Percentiles rank a stretch among this genome's conserved stretches.
Evolutionary conservation across 345 rosid species (phyloP).

Genomic region (Laguncularia racemosa): DNA sequence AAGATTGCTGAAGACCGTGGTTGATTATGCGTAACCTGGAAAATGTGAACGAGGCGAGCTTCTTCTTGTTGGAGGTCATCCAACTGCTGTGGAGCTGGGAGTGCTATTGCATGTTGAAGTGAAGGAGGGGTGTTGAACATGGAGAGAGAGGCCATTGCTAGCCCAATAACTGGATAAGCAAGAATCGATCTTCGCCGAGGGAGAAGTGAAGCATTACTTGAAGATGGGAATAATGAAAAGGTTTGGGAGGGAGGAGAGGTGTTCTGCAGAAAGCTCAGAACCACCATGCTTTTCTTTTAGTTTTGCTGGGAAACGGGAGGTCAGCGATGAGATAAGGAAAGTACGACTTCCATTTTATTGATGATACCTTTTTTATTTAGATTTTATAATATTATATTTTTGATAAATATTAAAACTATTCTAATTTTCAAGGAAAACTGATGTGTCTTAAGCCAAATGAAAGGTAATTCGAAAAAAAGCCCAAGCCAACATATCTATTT

Average conservation of each 20-base stretch:
- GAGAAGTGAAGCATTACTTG: conserved; percentile 3
- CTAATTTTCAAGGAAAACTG: no score
- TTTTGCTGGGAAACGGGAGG: neutral
- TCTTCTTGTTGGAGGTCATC: conserved; percentile 66
- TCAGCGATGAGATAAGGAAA: no score
- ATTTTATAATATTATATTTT: no score
- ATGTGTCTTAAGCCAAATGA: no score
- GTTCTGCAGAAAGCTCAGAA: conserved; percentile 5
- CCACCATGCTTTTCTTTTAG: conserved; percentile 2
- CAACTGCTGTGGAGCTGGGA: conserved; percentile 18
- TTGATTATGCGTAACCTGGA: conserved; percentile 40
- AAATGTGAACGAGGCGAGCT: conserved; percentile 56
- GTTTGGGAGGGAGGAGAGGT: conserved; percentile 15
- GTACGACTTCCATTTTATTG: no score
- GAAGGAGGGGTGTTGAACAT: conserved; percentile 9
- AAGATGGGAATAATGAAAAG: conserved; percentile 21
- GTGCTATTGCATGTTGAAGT: conserved; percentile 36
- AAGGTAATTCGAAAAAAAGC: no score
- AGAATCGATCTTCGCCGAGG: conserved; percentile 38
- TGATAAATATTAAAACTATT: no score
- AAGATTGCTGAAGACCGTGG: neutral
- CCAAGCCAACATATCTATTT: no score
- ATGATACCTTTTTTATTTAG: no score
- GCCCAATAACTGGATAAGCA: conserved; percentile 28
- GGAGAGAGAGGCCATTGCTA: conserved; percentile 26